phyloP scores from a whole-genome alignment of 1,284 basidiomycete species.

The Cryptococcus sp. region DNA sequence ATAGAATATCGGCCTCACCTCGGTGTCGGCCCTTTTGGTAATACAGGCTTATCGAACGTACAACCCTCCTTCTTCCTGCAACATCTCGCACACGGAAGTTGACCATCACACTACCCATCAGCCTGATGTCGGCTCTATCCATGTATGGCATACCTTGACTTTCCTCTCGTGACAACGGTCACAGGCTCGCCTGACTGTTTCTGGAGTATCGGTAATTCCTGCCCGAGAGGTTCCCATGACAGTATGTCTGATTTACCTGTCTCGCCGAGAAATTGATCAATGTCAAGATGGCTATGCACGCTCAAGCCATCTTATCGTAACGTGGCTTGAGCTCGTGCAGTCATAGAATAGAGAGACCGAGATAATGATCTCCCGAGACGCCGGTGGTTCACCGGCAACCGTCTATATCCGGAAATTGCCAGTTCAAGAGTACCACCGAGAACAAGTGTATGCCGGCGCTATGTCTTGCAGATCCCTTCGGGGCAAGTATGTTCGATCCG shows the following conservation, averaged over 20 bases:
- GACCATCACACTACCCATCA: slow-evolving; percentile 20
- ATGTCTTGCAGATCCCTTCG: no score
- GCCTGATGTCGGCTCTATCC: background rate
- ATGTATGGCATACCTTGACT: slow-evolving; percentile 20
- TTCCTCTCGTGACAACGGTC: slow-evolving; percentile 28
- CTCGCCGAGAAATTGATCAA: background rate
- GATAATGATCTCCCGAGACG: background rate
- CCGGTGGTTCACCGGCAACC: background rate
- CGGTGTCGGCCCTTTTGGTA: slow-evolving; percentile 23
- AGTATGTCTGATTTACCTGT: background rate
- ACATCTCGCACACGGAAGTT: slow-evolving; percentile 17
- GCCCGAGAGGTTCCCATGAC: background rate
- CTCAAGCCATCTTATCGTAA: background rate
- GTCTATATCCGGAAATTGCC: background rate
- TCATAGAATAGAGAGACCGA: no score
- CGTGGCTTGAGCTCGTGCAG: no score
- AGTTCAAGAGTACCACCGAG: no score
- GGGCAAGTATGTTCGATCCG: background rate
- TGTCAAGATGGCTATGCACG: background rate
- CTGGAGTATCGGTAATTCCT: background rate
- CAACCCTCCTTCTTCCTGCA: slow-evolving; percentile 7
- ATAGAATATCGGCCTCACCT: slow-evolving; percentile 5
- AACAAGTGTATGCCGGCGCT: no score
- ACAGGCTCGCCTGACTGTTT: slow-evolving; percentile 13
- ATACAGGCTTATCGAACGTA: slow-evolving; percentile 23